phyloP scores from a whole-genome alignment of 768 basidiomycete genomes.

The Leccinellum albellum region DNA sequence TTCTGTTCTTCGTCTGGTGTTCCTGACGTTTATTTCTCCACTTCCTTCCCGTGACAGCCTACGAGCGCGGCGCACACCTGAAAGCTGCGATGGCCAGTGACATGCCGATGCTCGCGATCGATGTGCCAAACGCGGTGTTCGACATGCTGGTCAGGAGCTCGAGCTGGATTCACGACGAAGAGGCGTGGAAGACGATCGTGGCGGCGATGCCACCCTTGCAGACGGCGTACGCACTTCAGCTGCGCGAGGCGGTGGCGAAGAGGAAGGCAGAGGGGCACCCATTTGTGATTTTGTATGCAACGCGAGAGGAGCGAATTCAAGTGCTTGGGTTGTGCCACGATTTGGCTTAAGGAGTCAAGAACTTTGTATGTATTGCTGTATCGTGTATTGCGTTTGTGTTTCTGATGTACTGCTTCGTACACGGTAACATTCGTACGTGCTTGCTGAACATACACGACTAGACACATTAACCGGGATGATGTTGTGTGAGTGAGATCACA shows the following conservation, averaged over 20 bases:
- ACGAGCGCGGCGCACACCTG: slow-evolving; percentile 55
- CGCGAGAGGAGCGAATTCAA: slow-evolving; percentile 66
- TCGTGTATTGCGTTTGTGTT: too few species aligned
- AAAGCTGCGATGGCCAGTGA: slow-evolving; percentile 56
- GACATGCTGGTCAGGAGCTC: slow-evolving; percentile 56
- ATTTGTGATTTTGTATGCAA: slow-evolving; percentile 62
- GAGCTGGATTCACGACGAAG: slow-evolving; percentile 72
- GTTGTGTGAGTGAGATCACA: too few species aligned
- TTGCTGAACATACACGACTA: too few species aligned
- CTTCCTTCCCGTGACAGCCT: slow-evolving; percentile 41
- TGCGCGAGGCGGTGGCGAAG: slow-evolving; percentile 63
- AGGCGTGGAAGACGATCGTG: slow-evolving; percentile 62
- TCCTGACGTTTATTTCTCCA: background rate
- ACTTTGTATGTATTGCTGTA: background rate
- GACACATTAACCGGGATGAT: too few species aligned
- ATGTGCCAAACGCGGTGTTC: slow-evolving; percentile 58
- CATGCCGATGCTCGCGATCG: slow-evolving; percentile 69
- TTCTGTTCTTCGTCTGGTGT: background rate
- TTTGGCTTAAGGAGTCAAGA: background rate
- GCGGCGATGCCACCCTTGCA: slow-evolving; percentile 54
- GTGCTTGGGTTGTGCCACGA: slow-evolving; percentile 43
- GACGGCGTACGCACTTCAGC: slow-evolving; percentile 58
- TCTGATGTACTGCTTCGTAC: too few species aligned
- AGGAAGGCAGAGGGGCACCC: slow-evolving; percentile 59
- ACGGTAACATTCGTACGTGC: too few species aligned